Base-by-base conservation (phyloP, 129 eudicot species). In the Cynara cardunculus region DNA sequence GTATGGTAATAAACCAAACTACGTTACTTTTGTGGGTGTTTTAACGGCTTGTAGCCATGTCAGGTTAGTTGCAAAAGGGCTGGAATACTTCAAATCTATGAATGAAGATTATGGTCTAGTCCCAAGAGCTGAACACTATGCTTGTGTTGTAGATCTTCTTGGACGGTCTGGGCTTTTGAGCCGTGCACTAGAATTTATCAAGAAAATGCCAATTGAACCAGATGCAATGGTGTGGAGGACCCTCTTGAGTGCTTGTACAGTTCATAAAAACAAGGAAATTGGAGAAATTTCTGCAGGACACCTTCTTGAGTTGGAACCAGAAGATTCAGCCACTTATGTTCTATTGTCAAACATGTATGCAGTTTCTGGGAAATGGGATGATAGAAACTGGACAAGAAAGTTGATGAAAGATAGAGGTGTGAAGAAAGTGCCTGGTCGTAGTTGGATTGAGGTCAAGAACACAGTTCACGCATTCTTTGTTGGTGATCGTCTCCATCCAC, bases 41-140 rank as follows among this genome's bases (percentile, higher is more conserved):
- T 88, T 96, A 74, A 81, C 99, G 5, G 98, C 99, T 25, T 96
- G 99, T 83, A 96, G 99, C 79, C 99, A 96, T 81, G 99, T 96
- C 44, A 87, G 99, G 22, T 84, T 96, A 85, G 99, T 92, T 46
- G 99, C 91, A 24, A 90, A 92, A 87, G 98, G 98, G 80, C 90
- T 96, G 5, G 76, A 77, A 79, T 91, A 91, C 76, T 96, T 96
- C 88, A 86, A 84, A 0, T 93, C 99, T 31, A 96, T 96, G 98
- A 91, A 83, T 18, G 72, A 89, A 83, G 81, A 87, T 31, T 87
- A 90, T 70, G 85, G 91, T 49, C 87, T 92, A 61, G 86, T 80
- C 65, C 99, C 98, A 72, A 89, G 78, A 85, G 85, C 87, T 4
- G 98, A 96, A 75, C 99, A 96, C 59, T 96, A 90, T 68, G 98